Evolutionary conservation across 208 protist species (phyloP).

Genomic region (Plasmodiophora brassicae): DNA sequence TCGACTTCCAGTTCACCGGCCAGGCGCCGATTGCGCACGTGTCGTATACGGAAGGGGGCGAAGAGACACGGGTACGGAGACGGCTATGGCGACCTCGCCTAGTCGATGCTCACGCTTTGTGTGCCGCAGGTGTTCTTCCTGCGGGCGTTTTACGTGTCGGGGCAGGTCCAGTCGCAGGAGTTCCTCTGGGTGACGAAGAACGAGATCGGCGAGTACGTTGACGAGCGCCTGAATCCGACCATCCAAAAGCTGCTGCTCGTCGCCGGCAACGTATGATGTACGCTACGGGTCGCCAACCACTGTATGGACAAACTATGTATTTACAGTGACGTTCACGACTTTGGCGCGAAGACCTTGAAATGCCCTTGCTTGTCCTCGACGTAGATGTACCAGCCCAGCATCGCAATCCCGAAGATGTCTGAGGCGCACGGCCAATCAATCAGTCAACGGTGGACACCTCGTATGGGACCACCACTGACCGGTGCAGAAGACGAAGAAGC

Average conservation of each 20-base stretch:
- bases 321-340: not conserved
- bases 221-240: not conserved
- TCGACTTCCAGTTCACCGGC: not conserved
- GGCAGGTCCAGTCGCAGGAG: not conserved
- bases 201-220: not conserved
- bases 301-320: not conserved
- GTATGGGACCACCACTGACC: too few relatives aligned
- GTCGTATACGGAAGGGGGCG: too few relatives aligned
- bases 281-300: not conserved
- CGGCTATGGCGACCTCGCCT: too few relatives aligned
- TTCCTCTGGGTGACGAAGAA: conserved; percentile 18
- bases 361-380: not conserved
- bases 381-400: not conserved
- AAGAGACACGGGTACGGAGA: too few relatives aligned
- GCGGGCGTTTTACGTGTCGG: not conserved
- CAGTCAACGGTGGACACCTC: too few relatives aligned
- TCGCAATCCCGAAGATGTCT: not conserved
- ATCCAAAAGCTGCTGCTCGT: not conserved
- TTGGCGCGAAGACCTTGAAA: not conserved
- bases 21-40: not conserved
- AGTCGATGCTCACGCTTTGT: not conserved
- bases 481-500: not conserved
- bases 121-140: not conserved
- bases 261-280: not conserved
- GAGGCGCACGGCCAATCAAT: too few relatives aligned